Evolutionary conservation across 2,329 filamentous ascomycete genomes (phyloP).

Genomic region (Penicillium sumatraense): DNA sequence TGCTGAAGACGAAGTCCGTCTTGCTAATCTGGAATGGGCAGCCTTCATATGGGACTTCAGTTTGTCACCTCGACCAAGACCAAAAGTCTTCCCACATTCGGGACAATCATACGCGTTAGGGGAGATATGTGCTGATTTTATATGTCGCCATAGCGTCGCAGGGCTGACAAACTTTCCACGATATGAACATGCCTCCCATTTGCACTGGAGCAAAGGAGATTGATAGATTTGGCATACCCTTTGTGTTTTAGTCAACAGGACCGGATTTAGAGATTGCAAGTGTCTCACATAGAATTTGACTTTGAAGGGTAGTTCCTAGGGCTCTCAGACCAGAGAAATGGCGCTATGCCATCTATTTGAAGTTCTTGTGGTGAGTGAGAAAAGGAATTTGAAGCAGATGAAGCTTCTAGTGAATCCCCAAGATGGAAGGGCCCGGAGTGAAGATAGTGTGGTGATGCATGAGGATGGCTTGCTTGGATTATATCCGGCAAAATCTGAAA

Average conservation of each 20-base stretch:
- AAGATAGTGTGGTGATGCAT: too few relatives aligned
- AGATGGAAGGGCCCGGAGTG: too few relatives aligned
- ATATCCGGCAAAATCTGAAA: too few relatives aligned
- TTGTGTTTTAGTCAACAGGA: neutral
- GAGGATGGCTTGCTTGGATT: too few relatives aligned
- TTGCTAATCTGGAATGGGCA: neutral
- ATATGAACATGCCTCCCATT: conserved; percentile 1
- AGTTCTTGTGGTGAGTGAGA: too few relatives aligned
- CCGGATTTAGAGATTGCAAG: neutral
- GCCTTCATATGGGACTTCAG: neutral
- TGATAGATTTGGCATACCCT: neutral
- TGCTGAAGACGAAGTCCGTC: too few relatives aligned
- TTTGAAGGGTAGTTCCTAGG: too few relatives aligned
- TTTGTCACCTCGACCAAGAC: neutral
- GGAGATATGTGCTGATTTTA: neutral
- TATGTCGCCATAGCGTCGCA: neutral
- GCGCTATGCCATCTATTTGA: too few relatives aligned
- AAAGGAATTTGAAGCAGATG: too few relatives aligned
- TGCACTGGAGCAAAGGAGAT: neutral
- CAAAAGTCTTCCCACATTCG: neutral
- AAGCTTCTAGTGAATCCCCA: too few relatives aligned
- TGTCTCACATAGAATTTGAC: neutral
- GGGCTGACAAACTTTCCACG: neutral
- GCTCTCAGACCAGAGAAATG: too few relatives aligned
- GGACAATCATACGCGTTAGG: neutral